Conservation (phyloP, 202 grass and related monocot genomes). For the Eragrostis tef region DNA sequence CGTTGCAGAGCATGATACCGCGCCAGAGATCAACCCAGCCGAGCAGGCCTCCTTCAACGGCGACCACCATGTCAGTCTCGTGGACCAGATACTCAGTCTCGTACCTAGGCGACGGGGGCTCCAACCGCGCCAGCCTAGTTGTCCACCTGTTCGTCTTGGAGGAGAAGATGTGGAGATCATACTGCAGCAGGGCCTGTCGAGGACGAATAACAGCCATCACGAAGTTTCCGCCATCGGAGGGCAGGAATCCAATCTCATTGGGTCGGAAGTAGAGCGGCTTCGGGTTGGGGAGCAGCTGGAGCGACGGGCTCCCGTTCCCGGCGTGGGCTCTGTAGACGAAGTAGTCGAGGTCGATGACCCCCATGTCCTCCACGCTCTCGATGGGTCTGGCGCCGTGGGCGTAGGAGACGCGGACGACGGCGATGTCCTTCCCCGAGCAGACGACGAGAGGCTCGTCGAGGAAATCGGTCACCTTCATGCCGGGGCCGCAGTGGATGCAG, state of each 20-base stretch:
- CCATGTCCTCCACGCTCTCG: background rate
- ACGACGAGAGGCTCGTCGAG: background rate
- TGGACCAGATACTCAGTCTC: background rate
- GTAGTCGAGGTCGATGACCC: background rate
- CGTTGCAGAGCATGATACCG: background rate
- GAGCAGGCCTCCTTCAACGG: background rate
- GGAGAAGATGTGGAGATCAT: background rate
- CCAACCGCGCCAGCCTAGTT: background rate
- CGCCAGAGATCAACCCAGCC: slow-evolving; percentile 1
- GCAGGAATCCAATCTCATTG: background rate
- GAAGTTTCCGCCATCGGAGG: background rate
- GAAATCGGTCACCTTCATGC: background rate
- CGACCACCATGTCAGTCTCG: background rate
- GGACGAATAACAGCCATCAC: background rate
- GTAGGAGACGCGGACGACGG: slow-evolving; percentile 2
- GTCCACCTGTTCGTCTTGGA: background rate
- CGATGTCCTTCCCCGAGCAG: background rate
- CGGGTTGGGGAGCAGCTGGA: background rate
- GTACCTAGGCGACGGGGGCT: background rate
- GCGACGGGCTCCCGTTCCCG: too few species aligned
- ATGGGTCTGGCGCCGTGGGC: background rate
- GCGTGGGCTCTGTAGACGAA: background rate
- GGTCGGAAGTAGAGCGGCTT: background rate
- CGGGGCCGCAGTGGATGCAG: background rate
- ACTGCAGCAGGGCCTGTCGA: background rate